Evolutionary conservation across 306 rosid genomes (phyloP), one percentile per base, ranked within the genome.

Genomic region (Dryas octopetala): DNA sequence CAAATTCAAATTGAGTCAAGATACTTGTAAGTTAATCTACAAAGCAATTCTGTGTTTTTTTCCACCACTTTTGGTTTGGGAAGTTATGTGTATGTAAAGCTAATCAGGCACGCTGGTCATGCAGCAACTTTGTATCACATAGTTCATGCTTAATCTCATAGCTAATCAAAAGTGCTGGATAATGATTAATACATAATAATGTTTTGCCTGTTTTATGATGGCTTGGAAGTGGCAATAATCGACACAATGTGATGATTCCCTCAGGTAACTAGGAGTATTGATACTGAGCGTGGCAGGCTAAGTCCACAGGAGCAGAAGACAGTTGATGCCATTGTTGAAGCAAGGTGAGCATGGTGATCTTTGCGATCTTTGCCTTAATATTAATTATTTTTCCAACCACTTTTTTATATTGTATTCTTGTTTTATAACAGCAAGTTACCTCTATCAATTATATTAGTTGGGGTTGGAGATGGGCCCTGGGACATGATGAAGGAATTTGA

Each of bases 401-500:
- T 58, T 70, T 47, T 14, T 74, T 68, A 40, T 80, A 83, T 83
- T n/a, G 74, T 60, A 9, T 69, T 13, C 48, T 62, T 80, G 4
- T 60, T 69, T 77, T 68, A 63, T 80, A 62, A 45, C 93, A 95
- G 99, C 82, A 90, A 95, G 60, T 89, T 85, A 65, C 99, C 99
- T 28, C 92, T 95, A 55, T 95, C 99, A 71, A 95, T 95, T 76
- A 81, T 95, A 66, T 79, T 95, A 83, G 96, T 91, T 66, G 99
- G 99, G 64, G 99, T 95, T 75, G 99, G 99, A 74, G 99, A 95
- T 83, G 99, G 99, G 53, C 99, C 99, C 32, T 95, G 99, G 99
- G 97, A 95, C 83, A 95, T 83, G 93, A 95, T 95, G 99, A 86
- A 81, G 84, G 93, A 90, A 68, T 95, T 95, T 45, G 99, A 91